phyloP scores from a whole-genome alignment of 768 basidiomycete species.

The Kwoniella sp. region DNA sequence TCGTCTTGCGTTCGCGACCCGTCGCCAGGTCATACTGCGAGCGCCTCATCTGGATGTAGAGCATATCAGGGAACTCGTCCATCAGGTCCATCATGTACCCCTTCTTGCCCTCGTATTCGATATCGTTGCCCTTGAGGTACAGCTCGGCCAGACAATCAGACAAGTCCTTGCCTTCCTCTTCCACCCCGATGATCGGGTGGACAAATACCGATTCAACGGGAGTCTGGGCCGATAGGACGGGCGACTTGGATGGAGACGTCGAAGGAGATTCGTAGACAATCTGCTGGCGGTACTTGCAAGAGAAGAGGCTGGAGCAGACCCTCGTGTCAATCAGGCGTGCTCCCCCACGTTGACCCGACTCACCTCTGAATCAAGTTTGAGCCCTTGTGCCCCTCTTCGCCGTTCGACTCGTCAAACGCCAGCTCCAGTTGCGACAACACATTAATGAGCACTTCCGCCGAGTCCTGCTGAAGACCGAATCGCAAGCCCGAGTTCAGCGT shows the following conservation, averaged over 20 bases:
- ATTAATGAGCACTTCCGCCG: slow-evolving; percentile 98
- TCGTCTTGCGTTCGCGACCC: slow-evolving; percentile 87
- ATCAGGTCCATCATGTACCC: slow-evolving; percentile 79
- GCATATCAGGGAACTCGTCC: slow-evolving; percentile 70
- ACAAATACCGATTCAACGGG: slow-evolving; percentile 85
- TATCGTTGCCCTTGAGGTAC: slow-evolving; percentile 75
- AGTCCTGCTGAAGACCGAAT: slow-evolving; percentile 83
- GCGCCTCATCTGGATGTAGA: slow-evolving; percentile 87
- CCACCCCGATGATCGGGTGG: slow-evolving; percentile 86
- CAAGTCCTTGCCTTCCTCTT: slow-evolving; percentile 76
- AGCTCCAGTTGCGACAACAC: slow-evolving; percentile 98
- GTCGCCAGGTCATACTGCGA: slow-evolving; percentile 77
- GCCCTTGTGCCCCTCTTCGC: slow-evolving; percentile 54
- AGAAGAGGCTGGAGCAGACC: slow-evolving; percentile 63
- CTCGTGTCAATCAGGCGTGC: neutral
- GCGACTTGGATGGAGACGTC: slow-evolving; percentile 1
- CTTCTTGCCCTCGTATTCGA: slow-evolving; percentile 81
- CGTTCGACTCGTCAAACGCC: slow-evolving; percentile 64
- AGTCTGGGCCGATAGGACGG: slow-evolving; percentile 50
- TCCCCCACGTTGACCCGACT: slow-evolving; percentile 4
- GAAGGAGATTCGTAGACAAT: slow-evolving; percentile 36
- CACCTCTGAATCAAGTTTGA: slow-evolving; percentile 80
- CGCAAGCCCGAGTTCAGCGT: slow-evolving; percentile 31
- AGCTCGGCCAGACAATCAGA: slow-evolving; percentile 82
- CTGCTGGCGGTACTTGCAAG: slow-evolving; percentile 75